Base-by-base conservation (phyloP, 306 rosid species). In the Comarum palustre region DNA sequence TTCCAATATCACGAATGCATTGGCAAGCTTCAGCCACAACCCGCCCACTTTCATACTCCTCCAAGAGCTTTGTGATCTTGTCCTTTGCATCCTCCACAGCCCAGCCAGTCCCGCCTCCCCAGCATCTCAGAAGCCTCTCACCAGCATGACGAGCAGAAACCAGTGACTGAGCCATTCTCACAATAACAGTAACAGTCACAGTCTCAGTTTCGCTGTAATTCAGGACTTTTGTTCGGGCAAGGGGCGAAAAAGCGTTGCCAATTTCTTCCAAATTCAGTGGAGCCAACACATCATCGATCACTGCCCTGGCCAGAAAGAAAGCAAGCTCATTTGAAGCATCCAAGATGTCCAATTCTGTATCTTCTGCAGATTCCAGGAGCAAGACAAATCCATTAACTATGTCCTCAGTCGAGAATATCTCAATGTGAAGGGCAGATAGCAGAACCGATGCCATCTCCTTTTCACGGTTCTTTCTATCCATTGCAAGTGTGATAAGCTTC, bases 101-200 rank as follows among this genome's bases (percentile, higher is more conserved):
- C 99, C 99, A 94, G 34, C 99, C 99, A 19, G 96, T 94, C 34
- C 99, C 97, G 36, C 99, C 99, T 36, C 99, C 99, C 99, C 99
- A 94, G 73, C 99, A 94, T 66, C 99, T 82, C 84, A 94, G 77
- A 46, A 94, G 83, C 83, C 99, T 85, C 87, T 94, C 99, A 46
- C 99, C 99, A 3, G 99, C 96, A 76, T 94, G 99, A 25, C 99
- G 97, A 27, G 99, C 99, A 73, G 89, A 84, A 73, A 84, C 78
- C 9, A 94, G 87, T 36, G 96, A 79, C 2, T 88, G 91, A 45
- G 96, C 93, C 89, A 90, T 85, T 0, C 92, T 88, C 63, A 91
- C n/a, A n/a, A n/a, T n/a, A n/a, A n/a, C n/a, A n/a, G n/a, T n/a
- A n/a, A n/a, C n/a, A n/a, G n/a, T n/a, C n/a, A n/a, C 96, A 8